phyloP scores from a whole-genome alignment of 108 stramenopile species.

The Craspedostauros australis region DNA sequence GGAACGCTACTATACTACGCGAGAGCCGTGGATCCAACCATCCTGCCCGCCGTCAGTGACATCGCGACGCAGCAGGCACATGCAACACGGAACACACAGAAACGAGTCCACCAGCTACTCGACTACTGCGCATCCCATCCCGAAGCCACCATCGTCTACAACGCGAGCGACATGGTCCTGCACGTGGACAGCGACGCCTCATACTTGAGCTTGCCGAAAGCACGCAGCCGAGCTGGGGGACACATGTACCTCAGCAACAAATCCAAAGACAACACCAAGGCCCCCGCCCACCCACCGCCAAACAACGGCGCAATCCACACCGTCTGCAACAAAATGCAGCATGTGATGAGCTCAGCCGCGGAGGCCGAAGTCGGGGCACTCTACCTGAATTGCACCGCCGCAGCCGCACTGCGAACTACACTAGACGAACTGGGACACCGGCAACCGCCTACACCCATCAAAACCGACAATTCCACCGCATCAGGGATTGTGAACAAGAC shows the following conservation, averaged over 20 bases:
- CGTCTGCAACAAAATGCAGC: too few species aligned
- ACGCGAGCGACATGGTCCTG: slow-evolving; percentile 33
- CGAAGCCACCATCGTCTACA: slow-evolving; percentile 27
- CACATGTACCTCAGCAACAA: slow-evolving; percentile 8
- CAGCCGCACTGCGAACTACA: too few species aligned
- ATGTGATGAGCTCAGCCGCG: too few species aligned
- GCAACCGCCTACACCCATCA: too few species aligned
- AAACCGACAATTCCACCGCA: too few species aligned
- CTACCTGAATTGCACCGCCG: too few species aligned
- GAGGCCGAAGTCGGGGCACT: too few species aligned
- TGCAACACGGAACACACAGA: too few species aligned
- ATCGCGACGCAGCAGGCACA: slow-evolving; percentile 25
- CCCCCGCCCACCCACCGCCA: slow-evolving; percentile 12
- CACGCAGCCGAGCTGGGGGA: slow-evolving; percentile 29
- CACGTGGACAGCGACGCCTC: slow-evolving; percentile 25
- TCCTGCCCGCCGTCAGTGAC: slow-evolving; percentile 13
- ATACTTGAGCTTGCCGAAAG: slow-evolving; percentile 27
- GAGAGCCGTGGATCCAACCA: slow-evolving; percentile 32
- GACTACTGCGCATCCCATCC: slow-evolving; percentile 43
- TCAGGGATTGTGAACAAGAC: too few species aligned
- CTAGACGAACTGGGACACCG: too few species aligned
- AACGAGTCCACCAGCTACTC: too few species aligned
- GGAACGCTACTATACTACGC: slow-evolving; percentile 36
- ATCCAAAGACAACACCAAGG: background rate
- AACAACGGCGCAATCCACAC: too few species aligned